Base-by-base conservation (phyloP, 2,329 filamentous ascomycete genomes). In the Plectosphaerella sp. region DNA sequence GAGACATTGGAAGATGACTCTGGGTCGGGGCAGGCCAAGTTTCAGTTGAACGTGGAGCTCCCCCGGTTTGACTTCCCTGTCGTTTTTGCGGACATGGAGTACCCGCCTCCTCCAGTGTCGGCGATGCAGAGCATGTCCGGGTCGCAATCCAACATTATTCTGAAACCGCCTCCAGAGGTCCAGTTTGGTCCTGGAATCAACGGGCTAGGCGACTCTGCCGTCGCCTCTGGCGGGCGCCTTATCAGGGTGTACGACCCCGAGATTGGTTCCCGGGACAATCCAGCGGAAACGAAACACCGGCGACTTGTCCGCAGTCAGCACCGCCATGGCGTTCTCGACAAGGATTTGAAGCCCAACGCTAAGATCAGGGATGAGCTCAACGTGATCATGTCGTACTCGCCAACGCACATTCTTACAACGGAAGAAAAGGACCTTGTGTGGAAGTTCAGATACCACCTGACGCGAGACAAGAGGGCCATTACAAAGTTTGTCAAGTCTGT, bases 401-500 rank as follows among this genome's bases (percentile, higher is more conserved):
- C 94, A 3, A 96, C 93, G 0, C 91, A 97, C 57, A 82, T 89
- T 47, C 77, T 99, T 22, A 91, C 85, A 1, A 83, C 91, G 0
- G 92, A 97, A 66, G 94, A 99, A 68, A 95, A 96, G 64, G 94
- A 99, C 68, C 78, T 97, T 49, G 84, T 99, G 18, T 99, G 95
- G 95, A 94, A 95, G 62, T 99, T 97, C 72, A 82, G 94, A 53
- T 96, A 97, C 68, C 93, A 97, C 67, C 72, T 99, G 20, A 94
- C 92, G 1, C 82, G 91, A 52, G 92, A 99, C 67, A 99, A 99
- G 69, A 79, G 88, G 61, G 89, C 93, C 3, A 76, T 97, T 53
- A 99, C 93, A 35, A 99, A 99, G 63, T 96, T 99, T 61, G 91
- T 97, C 67, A 99, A 97, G 68, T 97, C 93, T 0, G 93, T 97